A percentile compares a stretch with the other conserved stretches of the same genome.
phyloP scores from a whole-genome alignment of 2,329 filamentous ascomycete species.

The Botryosphaeria dothidea region DNA sequence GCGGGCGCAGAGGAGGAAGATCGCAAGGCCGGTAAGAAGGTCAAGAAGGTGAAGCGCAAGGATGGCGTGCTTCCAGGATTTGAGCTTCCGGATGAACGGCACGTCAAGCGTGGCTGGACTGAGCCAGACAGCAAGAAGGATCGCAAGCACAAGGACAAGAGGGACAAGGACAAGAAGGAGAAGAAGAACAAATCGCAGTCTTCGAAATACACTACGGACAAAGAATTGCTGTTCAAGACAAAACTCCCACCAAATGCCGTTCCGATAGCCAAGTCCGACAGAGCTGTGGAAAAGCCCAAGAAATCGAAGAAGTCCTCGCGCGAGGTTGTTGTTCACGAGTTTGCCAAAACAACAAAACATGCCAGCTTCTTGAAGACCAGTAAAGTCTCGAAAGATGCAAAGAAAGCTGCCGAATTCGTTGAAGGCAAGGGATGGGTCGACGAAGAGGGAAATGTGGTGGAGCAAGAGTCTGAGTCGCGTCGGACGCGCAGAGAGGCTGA shows the following conservation, averaged over 20 bases:
- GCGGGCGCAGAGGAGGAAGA: slow-evolving; percentile 50
- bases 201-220: slow-evolving; percentile 77
- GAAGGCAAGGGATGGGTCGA: slow-evolving; percentile 90
- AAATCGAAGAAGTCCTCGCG: slow-evolving; percentile 49
- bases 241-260: slow-evolving; percentile 64
- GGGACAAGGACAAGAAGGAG: slow-evolving; percentile 51
- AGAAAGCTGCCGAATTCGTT: slow-evolving; percentile 65
- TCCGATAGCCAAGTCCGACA: slow-evolving; percentile 32
- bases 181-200: slow-evolving; percentile 62
- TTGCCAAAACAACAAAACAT: slow-evolving; percentile 79
- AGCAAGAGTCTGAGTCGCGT: slow-evolving; percentile 46
- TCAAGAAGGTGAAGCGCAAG: slow-evolving; percentile 49
- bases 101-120: slow-evolving; percentile 89
- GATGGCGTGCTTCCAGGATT: slow-evolving; percentile 65
- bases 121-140: slow-evolving; percentile 57
- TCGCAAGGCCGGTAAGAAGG: slow-evolving; percentile 46
- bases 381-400: slow-evolving; percentile 44
- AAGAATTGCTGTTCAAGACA: slow-evolving; percentile 84
- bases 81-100: slow-evolving; percentile 70
- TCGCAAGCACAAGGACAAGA: slow-evolving; percentile 49
- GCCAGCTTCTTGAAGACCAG: slow-evolving; percentile 74
- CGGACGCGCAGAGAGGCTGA: slow-evolving; percentile 19
- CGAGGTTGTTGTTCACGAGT: slow-evolving; percentile 80
- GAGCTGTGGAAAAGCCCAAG: slow-evolving; percentile 37
- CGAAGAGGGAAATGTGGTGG: slow-evolving; percentile 72